Conservation (phyloP, 2,329 filamentous ascomycete genomes). For the Coniochaeta prunicola region DNA sequence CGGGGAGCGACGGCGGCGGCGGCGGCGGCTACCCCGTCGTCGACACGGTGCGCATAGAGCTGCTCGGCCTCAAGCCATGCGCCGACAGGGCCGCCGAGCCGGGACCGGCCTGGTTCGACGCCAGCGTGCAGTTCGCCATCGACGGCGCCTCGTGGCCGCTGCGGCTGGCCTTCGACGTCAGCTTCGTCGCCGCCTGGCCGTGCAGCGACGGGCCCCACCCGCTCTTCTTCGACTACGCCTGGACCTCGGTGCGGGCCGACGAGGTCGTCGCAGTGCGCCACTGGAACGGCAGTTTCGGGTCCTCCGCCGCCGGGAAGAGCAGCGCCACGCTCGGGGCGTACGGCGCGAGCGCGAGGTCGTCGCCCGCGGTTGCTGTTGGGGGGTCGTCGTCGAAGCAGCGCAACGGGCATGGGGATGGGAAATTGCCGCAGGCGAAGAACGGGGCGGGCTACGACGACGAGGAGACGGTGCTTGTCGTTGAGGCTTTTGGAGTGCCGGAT, state of each 20-base stretch:
- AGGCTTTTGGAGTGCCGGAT: constrained; percentile 65
- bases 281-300: constrained; percentile 41
- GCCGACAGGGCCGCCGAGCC: constrained; percentile 4
- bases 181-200: constrained; percentile 59
- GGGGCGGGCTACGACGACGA: constrained; percentile 30
- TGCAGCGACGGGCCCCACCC: constrained; percentile 59
- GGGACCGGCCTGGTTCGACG: constrained; percentile 47
- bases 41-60: constrained; percentile 63
- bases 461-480: constrained; percentile 62
- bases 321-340: neutral
- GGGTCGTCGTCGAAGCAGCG: neutral
- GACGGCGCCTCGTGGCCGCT: constrained; percentile 57
- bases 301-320: neutral
- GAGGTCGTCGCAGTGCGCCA: constrained; percentile 58
- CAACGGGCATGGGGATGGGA: constrained; percentile 3
- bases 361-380: constrained; percentile 4
- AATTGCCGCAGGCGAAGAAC: constrained; percentile 1
- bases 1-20: constrained; percentile 40
- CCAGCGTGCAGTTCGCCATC: constrained; percentile 56
- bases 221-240: constrained; percentile 65
- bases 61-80: constrained; percentile 49
- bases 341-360: constrained; percentile 4
- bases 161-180: constrained; percentile 55
- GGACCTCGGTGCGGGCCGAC: constrained; percentile 52
- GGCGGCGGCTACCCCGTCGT: constrained; percentile 43